phyloP scores from a whole-genome alignment of 2,329 filamentous ascomycete genomes.

The Botrytis tulipae region DNA sequence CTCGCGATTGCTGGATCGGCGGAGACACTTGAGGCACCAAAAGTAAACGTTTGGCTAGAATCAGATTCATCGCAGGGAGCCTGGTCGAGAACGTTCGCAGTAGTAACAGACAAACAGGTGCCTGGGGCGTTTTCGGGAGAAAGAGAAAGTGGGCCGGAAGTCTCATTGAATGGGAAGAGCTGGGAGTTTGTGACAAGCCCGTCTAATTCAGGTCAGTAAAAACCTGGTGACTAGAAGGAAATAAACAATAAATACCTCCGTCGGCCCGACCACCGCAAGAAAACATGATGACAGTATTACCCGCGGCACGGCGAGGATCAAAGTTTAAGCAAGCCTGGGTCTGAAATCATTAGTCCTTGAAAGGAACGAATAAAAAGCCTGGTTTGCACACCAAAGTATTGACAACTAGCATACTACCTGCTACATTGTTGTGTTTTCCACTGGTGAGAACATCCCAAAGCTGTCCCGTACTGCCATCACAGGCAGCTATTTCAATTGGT shows the following conservation, averaged over 20 bases:
- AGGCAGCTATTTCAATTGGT: slow-evolving; percentile 43
- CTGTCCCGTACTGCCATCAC: slow-evolving; percentile 42
- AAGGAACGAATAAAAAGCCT: background rate
- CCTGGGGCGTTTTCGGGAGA: slow-evolving; percentile 45
- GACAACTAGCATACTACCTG: slow-evolving; percentile 49
- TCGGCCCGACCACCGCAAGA: slow-evolving; percentile 33
- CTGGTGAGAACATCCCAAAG: slow-evolving; percentile 47
- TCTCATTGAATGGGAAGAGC: slow-evolving; percentile 21
- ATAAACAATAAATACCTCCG: slow-evolving; percentile 5
- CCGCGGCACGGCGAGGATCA: slow-evolving; percentile 50
- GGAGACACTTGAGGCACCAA: slow-evolving; percentile 21
- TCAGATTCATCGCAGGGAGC: slow-evolving; percentile 43
- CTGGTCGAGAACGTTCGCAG: slow-evolving; percentile 43
- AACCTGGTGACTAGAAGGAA: background rate
- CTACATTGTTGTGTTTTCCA: slow-evolving; percentile 51
- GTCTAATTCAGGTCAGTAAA: background rate
- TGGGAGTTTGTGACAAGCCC: slow-evolving; percentile 19
- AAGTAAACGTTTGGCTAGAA: slow-evolving; percentile 44
- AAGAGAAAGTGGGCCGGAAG: slow-evolving; percentile 42
- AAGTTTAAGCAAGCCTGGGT: slow-evolving; percentile 60
- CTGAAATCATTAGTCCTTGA: slow-evolving; percentile 25
- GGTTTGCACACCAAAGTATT: slow-evolving; percentile 47
- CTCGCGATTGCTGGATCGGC: background rate
- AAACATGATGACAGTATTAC: slow-evolving; percentile 55
- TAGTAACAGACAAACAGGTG: slow-evolving; percentile 45